Evolutionary conservation across 306 rosid species (phyloP), one percentile per base, ranked within the genome.

Genomic region (Sophora flavescens): DNA sequence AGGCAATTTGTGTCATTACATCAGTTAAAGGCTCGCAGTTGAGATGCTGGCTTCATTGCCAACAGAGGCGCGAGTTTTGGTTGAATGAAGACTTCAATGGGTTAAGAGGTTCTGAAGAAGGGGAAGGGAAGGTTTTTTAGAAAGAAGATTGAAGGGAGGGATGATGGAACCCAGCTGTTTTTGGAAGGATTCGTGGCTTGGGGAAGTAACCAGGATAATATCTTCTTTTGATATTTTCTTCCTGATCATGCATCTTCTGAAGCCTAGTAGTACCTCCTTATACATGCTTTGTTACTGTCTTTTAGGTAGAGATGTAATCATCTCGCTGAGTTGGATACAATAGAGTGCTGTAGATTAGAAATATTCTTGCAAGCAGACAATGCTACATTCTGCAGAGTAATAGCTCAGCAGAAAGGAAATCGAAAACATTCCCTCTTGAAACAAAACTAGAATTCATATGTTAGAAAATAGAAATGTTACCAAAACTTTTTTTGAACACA

Each of bases 331-430:
- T 74, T 74, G n/a, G 50, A 63, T 51, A 22, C 42, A 51, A 18
- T 50, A 63, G 5, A 75, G 14, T 17, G 4, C 14, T 35, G 6
- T n/a, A 22, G 22, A 22, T 22, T 0, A 22, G 22, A 22, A 22
- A 22, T 22, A 22, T 52, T 53, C 17, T 38, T 28, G 52, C 71
- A 59, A 69, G 10, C 18, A 11, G 61, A 67, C 74, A 14, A 15
- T 16, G 35, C 38, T 42, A 11, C 81, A 77, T n/a, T n/a, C n/a
- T n/a, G 72, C 71, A 22, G 53, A 50, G 53, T 30, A 36, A 50
- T 45, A 69, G 41, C 57, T 69, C 44, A 61, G 64, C 70, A 61
- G n/a, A 38, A 60, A 52, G 26, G 17, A 38, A 48, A 51, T 8
- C 22, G 64, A 13, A 75, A 36, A 9, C 6, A 36, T 52, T 39